Conservation (phyloP, 2,329 filamentous ascomycete species). For the Alternaria sp. region DNA sequence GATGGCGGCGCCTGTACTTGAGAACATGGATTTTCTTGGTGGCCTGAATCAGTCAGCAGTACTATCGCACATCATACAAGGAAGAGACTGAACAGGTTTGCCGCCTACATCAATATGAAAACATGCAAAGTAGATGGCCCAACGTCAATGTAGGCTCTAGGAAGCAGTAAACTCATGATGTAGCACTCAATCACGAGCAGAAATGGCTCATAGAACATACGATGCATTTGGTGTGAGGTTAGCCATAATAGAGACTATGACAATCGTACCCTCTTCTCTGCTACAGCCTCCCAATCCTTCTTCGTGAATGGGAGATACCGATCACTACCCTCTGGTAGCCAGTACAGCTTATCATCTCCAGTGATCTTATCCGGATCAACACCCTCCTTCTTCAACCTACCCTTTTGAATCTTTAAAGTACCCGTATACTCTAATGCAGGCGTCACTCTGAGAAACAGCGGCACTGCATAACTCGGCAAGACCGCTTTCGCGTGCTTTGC, state of each 20-base stretch:
- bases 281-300: slow-evolving; percentile 47
- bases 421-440: slow-evolving; percentile 53
- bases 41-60: neutral
- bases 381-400: slow-evolving; percentile 50
- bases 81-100: neutral
- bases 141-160: neutral
- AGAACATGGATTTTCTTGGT: neutral
- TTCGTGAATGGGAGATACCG: slow-evolving; percentile 49
- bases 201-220: neutral
- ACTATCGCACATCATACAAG: neutral
- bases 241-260: neutral
- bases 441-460: slow-evolving; percentile 52
- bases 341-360: slow-evolving; percentile 49
- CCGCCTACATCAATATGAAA: neutral
- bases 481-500: slow-evolving; percentile 47
- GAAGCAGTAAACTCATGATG: neutral
- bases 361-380: slow-evolving; percentile 52
- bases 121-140: neutral
- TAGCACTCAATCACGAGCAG: neutral
- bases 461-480: slow-evolving; percentile 56
- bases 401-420: slow-evolving; percentile 56
- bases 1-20: neutral
- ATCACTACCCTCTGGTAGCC: slow-evolving; percentile 45
- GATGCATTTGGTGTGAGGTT: neutral
- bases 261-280: slow-evolving; percentile 34